phyloP scores from a whole-genome alignment of 176 grass and related monocot genomes.

The Areca catechu region DNA sequence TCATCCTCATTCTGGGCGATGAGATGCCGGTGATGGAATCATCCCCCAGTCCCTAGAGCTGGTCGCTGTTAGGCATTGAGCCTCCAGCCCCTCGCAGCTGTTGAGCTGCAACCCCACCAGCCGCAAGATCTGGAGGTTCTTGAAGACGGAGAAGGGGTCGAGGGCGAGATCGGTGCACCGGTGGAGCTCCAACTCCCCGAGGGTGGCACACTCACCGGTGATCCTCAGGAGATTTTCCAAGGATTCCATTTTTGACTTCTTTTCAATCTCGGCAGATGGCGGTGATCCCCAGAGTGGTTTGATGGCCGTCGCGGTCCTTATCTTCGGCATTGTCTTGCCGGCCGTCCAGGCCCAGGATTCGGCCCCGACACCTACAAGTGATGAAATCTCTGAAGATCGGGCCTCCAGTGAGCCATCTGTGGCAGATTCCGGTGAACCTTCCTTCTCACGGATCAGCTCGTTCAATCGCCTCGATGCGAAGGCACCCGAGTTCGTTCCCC shows the following conservation, averaged over 20 bases:
- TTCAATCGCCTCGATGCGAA: slow-evolving; percentile 65
- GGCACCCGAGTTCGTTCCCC: slow-evolving; percentile 86
- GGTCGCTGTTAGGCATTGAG: too few relatives aligned
- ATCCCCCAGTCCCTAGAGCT: too few relatives aligned
- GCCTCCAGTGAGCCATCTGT: background rate
- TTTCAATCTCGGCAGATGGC: too few relatives aligned
- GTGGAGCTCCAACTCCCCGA: slow-evolving; percentile 81
- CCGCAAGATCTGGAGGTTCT: slow-evolving; percentile 84
- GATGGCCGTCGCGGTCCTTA: too few relatives aligned
- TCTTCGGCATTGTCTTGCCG: too few relatives aligned
- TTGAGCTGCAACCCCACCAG: slow-evolving; percentile 66
- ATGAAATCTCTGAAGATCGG: slow-evolving; percentile 3
- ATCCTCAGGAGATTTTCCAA: slow-evolving; percentile 76
- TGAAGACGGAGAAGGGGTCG: slow-evolving; percentile 71
- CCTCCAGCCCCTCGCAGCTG: slow-evolving; percentile 79
- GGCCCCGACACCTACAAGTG: too few relatives aligned
- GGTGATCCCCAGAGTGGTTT: too few relatives aligned
- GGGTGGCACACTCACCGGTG: too few relatives aligned
- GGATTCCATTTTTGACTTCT: too few relatives aligned
- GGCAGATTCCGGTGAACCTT: slow-evolving; percentile 23
- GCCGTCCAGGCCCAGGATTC: too few relatives aligned
- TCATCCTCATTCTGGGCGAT: too few relatives aligned
- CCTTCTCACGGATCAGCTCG: slow-evolving; percentile 46
- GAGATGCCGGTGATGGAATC: too few relatives aligned
- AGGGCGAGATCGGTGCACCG: slow-evolving; percentile 67